Conservation (phyloP, 2,329 filamentous ascomycete genomes). For the Cryphonectria carpinicola region DNA sequence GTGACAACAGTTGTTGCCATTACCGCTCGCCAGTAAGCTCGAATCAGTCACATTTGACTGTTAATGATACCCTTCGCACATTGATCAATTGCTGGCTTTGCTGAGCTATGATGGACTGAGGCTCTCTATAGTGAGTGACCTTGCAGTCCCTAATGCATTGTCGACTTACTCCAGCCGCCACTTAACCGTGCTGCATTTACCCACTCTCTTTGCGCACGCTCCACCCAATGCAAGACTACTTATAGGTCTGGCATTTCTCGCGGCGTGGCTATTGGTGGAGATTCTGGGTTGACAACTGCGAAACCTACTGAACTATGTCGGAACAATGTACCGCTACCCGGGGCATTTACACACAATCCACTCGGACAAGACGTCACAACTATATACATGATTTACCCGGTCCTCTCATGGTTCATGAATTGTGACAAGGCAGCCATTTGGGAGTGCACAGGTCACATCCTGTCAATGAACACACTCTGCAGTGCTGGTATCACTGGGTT, state of each 20-base stretch:
- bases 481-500: too few species aligned
- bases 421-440: background rate
- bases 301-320: background rate
- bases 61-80: background rate
- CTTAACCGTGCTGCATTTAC: background rate
- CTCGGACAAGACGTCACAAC: background rate
- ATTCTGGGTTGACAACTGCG: background rate
- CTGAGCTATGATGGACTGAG: background rate
- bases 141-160: background rate
- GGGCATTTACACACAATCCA: background rate
- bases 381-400: background rate
- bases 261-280: background rate
- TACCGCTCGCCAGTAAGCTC: background rate
- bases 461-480: background rate
- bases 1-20: slow-evolving; percentile 29
- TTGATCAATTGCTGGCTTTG: background rate
- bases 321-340: background rate
- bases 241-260: background rate
- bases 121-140: background rate
- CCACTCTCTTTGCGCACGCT: background rate
- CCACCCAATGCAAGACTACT: background rate
- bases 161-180: background rate
- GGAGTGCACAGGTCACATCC: background rate
- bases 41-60: background rate
- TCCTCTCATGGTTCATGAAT: background rate